phyloP scores from a whole-genome alignment of 306 rosid genomes.

The Fragaria vesca region DNA sequence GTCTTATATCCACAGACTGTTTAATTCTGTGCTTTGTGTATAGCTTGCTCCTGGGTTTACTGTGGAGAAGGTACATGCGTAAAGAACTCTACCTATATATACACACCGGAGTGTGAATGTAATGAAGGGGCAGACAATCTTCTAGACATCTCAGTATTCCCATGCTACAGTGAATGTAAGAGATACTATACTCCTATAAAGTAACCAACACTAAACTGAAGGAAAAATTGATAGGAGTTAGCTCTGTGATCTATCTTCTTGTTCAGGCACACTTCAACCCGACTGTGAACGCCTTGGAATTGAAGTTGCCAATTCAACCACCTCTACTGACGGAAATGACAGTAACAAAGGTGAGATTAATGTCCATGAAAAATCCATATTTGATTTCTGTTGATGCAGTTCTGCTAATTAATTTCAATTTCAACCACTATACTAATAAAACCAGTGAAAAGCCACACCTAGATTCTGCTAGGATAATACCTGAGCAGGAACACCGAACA shows the following conservation, averaged over 20 bases:
- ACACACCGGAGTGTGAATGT: slow-evolving; percentile 53
- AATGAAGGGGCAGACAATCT: slow-evolving; percentile 47
- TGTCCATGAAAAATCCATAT: neutral
- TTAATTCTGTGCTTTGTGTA: slow-evolving; percentile 1
- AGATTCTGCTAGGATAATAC: neutral
- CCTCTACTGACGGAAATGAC: neutral
- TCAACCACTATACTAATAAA: neutral
- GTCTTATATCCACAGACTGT: neutral
- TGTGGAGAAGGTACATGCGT: slow-evolving; percentile 71
- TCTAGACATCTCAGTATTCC: slow-evolving; percentile 53
- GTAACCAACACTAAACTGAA: neutral
- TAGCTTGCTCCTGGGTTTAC: slow-evolving; percentile 83
- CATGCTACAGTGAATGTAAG: slow-evolving; percentile 81
- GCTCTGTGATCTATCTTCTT: neutral
- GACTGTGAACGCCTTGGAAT: slow-evolving; percentile 79
- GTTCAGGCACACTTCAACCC: slow-evolving; percentile 71
- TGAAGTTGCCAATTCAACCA: slow-evolving; percentile 46
- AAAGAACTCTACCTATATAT: slow-evolving; percentile 35
- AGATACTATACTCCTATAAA: slow-evolving; percentile 2
- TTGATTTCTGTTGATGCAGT: neutral
- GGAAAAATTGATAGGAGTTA: neutral
- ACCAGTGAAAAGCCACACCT: neutral
- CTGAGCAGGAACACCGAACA: neutral
- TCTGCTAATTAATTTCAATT: neutral
- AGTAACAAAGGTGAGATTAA: slow-evolving; percentile 40